Base-by-base conservation (phyloP, 805 yeast genomes). In the Yamadazyma nakazawae region DNA sequence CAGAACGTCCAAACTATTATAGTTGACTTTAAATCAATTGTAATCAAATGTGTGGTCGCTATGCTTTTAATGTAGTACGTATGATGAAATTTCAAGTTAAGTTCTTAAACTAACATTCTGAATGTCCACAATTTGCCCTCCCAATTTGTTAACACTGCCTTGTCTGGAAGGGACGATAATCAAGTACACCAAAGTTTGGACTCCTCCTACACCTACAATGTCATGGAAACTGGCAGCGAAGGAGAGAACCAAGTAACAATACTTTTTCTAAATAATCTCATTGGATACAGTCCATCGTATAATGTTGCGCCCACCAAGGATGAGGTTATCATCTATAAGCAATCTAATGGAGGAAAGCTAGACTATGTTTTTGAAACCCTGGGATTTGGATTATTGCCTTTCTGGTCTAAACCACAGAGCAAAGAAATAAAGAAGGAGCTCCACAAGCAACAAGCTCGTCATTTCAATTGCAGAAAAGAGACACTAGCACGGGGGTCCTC, bases 351-450 rank as follows among this genome's bases (percentile, higher is more conserved):
- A 1, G 34, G 39, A 1, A 49, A 47, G 12, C 28, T 42, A 21
- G 46, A 49, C 13, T 70, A 62, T 43, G 43, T 55, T 0, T 47
- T 69, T 24, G 76, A 78, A 46, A 73, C 75, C 37, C 87, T 88
- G 94, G 77, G 75, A 40, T 90, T 96, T 87, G 94, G 96, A 0
- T 65, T 89, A 32, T 74, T 87, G 0, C 96, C 96, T 0, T 56
- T 62, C 8, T 85, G 89, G 88, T 72, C 70, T n/a, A 66, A 66
- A 40, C 75, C 80, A 1, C 69, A 68, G 36, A 70, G 70, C 18
- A 53, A 63, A 3, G 57, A 63, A 14, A 43, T 49, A n/a, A 55
- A 50, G 3, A 59, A 59, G 34, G 74, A 70, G 40, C 43, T 70
- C 16, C 67, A 66, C 28, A 56, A 58, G 39, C 55, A 59, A 25